Base-by-base conservation (phyloP, 176 grass and related monocot genomes). In the Zoysia pacifica region DNA sequence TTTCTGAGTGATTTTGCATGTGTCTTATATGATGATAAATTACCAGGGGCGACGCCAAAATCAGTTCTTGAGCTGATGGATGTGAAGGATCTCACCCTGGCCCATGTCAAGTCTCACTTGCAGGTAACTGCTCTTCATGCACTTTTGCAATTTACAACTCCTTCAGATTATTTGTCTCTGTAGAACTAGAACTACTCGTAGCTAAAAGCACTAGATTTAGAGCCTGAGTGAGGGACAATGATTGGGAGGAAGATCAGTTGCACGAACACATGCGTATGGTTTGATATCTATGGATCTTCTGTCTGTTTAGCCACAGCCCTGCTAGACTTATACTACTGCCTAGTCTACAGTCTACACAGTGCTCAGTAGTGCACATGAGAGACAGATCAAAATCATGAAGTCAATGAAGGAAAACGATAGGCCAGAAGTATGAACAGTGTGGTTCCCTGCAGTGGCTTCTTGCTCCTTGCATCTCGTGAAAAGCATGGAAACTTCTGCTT, bases 1-100 rank as follows among this genome's bases (percentile, higher is more conserved):
- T 51, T 62, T 4, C 5, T 50, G 7, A 13, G 48, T 79, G n/a
- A 52, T 65, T 65, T 12, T 41, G n/a, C 16, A 2, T 69, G 45
- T 46, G 18, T 38, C 2, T 16, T 18, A 7, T 18, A 20, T 15
- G 45, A 4, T 50, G 53, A 16, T 64, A 16, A 74, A 75, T 49
- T 46, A 6, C 19, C 79, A 93, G 91, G 91, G 43, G 91, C 91
- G 10, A 93, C 91, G 1, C 91, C 91, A 4, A 93, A 93, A 74
- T 71, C 91, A n/a, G 91, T 93, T 87, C 91, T 93, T 82, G 91
- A 93, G 74, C 78, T 93, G 14, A 93, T 93, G 87, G 91, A 93
- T 82, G 91, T 93, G 42, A 93, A 90, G 78, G 91, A 93, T 79
- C 91, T 93, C 73, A 93, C 91, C 19, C 85, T 93, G 61, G 87